A percentile compares a stretch with the other conserved stretches of the same genome.
Conservation (phyloP, 805 yeast species). For the Debaryomyces maramus region DNA sequence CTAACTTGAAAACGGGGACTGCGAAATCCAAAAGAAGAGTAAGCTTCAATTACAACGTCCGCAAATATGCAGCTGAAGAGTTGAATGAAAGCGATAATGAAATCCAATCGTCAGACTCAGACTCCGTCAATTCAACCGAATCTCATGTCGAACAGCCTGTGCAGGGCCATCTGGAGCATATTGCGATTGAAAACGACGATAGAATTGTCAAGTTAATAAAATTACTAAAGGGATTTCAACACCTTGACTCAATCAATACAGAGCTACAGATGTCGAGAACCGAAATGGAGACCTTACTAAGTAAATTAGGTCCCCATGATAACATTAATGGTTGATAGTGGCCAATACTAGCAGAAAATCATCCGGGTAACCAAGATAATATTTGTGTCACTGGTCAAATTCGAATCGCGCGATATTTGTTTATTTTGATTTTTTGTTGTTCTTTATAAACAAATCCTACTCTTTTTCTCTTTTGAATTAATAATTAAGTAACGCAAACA, state of each 20-base stretch:
- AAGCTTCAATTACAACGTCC: slow-evolving; percentile 31
- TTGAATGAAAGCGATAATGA: slow-evolving; percentile 6
- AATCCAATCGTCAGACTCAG: slow-evolving; percentile 1
- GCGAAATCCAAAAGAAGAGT: slow-evolving; percentile 27
- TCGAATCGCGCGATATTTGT: slow-evolving; percentile 1
- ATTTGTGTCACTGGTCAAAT: neutral
- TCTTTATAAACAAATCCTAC: neutral
- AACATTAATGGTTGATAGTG: slow-evolving; percentile 29
- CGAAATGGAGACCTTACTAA: slow-evolving; percentile 53
- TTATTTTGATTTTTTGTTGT: slow-evolving; percentile 1
- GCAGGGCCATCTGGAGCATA: slow-evolving; percentile 3
- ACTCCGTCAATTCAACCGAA: neutral
- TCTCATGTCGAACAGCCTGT: slow-evolving; percentile 12
- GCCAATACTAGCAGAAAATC: too few relatives aligned
- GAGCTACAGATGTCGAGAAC: slow-evolving; percentile 56
- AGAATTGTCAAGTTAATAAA: slow-evolving; percentile 41
- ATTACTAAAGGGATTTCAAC: slow-evolving; percentile 51
- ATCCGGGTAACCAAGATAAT: neutral
- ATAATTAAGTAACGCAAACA: slow-evolving; percentile 21
- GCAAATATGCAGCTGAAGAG: slow-evolving; percentile 4
- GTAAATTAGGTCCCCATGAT: slow-evolving; percentile 35
- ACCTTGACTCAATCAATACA: slow-evolving; percentile 69
- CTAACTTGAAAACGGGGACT: slow-evolving; percentile 17
- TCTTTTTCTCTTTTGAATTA: slow-evolving; percentile 2
- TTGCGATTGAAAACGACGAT: slow-evolving; percentile 14